Base-by-base conservation (phyloP, 345 rosid species). In the Geranium brycei region DNA sequence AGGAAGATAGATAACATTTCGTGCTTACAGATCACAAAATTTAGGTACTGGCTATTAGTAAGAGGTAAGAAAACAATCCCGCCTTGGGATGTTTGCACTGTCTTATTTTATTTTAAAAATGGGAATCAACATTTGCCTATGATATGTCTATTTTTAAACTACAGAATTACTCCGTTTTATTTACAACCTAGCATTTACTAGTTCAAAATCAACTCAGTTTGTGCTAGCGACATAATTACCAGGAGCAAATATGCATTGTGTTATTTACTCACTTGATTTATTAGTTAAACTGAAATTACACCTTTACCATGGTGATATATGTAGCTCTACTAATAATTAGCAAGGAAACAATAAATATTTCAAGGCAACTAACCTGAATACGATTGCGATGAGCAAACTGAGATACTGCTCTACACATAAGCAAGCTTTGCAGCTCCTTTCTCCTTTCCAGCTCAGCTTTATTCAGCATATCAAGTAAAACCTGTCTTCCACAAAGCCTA, bases 331-430 rank as follows among this genome's bases (percentile, higher is more conserved):
- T n/a, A 14, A 31, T 5, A 16, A 17, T 57, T 17, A 57, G 17
- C 57, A 31, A 31, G 3, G 10, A 5, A 31, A 57, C 40, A 4
- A n/a, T n/a, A 38, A 12, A 16, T 35, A 63, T 19, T 15, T 35
- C 47, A 60, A 12, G 58, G 47, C 61, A 71, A 64, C 69, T 65
- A 63, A 89, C 96, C 95, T 92, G 98, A 76, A 92, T 92, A 67
- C 91, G 93, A 75, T 87, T 82, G 57, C 96, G 93, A 70, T 92
- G 91, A 73, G 96, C 81, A 78, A 92, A 92, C 69, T 82, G 82
- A 31, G 98, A 79, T 60, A 92, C 98, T 69, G 90, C 84, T 41
- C 71, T 83, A 72, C 68, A 83, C 74, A 82, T 88, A 75, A 76
- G 60, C 74, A 92, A 75, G 41, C 76, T 82, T 65, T 82, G 85